Evolutionary conservation across 1,284 basidiomycete genomes (phyloP).

Genomic region (Heterobasidion annosum): DNA sequence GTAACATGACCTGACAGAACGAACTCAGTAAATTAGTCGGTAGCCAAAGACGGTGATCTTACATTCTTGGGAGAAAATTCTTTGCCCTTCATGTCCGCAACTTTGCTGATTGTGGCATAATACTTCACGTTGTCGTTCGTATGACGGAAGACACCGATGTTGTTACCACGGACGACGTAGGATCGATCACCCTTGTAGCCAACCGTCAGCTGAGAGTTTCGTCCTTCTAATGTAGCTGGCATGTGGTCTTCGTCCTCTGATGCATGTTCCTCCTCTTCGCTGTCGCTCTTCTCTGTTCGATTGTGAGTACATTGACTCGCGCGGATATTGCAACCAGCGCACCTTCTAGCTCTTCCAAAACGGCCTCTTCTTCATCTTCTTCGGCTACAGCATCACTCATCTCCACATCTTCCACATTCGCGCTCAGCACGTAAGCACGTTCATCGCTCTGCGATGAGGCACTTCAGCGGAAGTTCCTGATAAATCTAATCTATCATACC

Average conservation of each 20-base stretch:
- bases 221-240: conserved; percentile 44
- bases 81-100: conserved; percentile 78
- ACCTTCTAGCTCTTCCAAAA: conserved; percentile 52
- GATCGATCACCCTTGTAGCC: conserved; percentile 96
- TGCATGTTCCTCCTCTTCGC: conserved; percentile 33
- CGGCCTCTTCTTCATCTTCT: conserved; percentile 69
- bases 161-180: conserved; percentile 92
- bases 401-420: conserved; percentile 74
- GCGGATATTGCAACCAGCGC: conserved; percentile 2
- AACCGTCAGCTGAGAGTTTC: conserved; percentile 87
- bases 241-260: conserved; percentile 38
- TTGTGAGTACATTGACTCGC: not conserved
- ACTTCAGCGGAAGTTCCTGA: conserved; percentile 1
- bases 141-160: conserved; percentile 96
- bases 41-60: conserved; percentile 12
- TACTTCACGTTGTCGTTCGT: conserved; percentile 79
- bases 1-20: conserved; percentile 83
- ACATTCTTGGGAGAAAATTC: conserved; percentile 85
- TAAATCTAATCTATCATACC: conserved; percentile 28
- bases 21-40: not conserved
- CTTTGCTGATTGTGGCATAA: conserved; percentile 80
- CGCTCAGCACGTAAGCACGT: conserved; percentile 63
- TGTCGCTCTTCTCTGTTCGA: not conserved
- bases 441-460: conserved; percentile 50
- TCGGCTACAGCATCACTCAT: conserved; percentile 76